Conservation (phyloP, 768 basidiomycete species). For the Podaxis sp. region DNA sequence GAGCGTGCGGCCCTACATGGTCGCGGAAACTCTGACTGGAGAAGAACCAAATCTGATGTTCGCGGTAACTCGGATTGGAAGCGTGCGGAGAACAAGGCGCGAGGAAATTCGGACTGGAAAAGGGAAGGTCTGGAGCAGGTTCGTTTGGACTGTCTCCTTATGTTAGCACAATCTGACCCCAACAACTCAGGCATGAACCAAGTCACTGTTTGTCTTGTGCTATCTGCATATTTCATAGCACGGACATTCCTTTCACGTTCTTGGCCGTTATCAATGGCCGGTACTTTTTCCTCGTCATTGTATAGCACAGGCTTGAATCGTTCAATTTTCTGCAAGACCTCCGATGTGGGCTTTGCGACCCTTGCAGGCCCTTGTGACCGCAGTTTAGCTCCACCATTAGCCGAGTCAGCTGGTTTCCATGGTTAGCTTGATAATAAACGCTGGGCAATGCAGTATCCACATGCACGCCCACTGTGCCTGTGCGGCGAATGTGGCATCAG, state of each 20-base stretch:
- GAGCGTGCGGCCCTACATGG: slow-evolving; percentile 5
- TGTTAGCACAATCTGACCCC: background rate
- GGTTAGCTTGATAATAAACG: background rate
- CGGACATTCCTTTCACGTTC: background rate
- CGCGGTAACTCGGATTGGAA: slow-evolving; percentile 22
- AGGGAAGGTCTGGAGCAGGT: slow-evolving; percentile 1
- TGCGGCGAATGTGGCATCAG: background rate
- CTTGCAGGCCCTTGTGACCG: too few species aligned
- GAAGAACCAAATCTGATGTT: slow-evolving; percentile 12
- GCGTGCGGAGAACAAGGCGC: slow-evolving; percentile 14
- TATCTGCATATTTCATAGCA: background rate
- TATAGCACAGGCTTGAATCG: background rate
- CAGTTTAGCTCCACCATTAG: background rate
- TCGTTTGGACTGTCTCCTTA: background rate
- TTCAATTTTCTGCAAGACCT: too few species aligned
- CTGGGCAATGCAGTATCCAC: background rate
- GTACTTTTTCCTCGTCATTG: background rate
- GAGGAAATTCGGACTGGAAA: slow-evolving; percentile 17
- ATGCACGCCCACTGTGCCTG: background rate
- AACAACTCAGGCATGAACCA: background rate
- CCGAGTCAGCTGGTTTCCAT: background rate
- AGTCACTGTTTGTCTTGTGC: background rate
- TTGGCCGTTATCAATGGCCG: background rate
- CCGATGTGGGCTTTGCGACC: too few species aligned
- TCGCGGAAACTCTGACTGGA: slow-evolving; percentile 12